A percentile compares a stretch with the other conserved stretches of the same genome.
These are phyloP conservation scores for Pecoramyces ruminantium DNA, from an alignment of 192 early-diverging fungal genomes.

Conservation along the genomic window DNA sequence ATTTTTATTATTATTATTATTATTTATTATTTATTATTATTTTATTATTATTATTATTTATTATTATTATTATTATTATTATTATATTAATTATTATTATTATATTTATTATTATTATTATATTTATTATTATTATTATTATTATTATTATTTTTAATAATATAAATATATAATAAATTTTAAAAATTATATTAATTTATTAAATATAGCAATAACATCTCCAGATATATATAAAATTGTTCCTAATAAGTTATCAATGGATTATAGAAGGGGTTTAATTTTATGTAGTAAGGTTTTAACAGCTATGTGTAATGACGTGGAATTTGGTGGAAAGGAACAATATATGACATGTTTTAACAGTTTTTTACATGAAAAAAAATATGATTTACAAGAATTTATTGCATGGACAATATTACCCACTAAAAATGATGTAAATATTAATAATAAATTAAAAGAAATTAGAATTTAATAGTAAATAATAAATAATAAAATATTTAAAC, in stretches of 20 bases:
- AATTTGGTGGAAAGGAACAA: conserved; percentile 39
- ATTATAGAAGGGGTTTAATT: conserved; percentile 21
- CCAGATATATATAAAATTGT: neutral
- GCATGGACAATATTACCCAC: neutral
- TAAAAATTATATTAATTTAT: neutral
- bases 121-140: too few relatives aligned
- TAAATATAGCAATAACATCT: neutral
- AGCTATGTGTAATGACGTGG: conserved; percentile 37
- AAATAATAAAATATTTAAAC: too few relatives aligned
- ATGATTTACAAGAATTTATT: neutral
- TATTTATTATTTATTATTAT: too few relatives aligned
- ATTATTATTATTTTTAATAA: too few relatives aligned
- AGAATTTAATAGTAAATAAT: too few relatives aligned
- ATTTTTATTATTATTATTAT: too few relatives aligned
- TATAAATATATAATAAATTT: too few relatives aligned
- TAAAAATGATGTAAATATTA: neutral
- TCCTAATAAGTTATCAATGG: neutral
- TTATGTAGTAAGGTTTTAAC: conserved; percentile 39
- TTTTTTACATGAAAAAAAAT: conserved; percentile 18
- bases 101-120: too few relatives aligned
- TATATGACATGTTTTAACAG: conserved; percentile 28
- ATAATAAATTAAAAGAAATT: too few relatives aligned
- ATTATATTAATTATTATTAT: too few relatives aligned
- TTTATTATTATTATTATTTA: too few relatives aligned
- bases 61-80: too few relatives aligned